phyloP scores from a whole-genome alignment of 148 eudicot species.

The Amaranthus palmeri region DNA sequence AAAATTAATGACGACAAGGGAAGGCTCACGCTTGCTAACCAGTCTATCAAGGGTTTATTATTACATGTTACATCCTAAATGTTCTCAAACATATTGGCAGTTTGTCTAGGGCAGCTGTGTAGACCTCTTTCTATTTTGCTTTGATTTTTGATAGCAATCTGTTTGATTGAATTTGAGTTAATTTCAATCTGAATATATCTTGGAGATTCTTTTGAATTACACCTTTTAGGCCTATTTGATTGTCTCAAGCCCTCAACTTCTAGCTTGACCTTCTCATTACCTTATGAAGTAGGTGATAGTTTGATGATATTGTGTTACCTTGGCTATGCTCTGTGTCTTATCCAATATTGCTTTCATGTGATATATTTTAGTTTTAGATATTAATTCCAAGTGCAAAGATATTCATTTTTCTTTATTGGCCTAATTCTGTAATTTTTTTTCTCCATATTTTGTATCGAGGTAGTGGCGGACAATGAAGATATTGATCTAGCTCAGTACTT shows the following conservation, averaged over 20 bases:
- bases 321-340: not conserved
- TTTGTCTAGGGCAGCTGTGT: no score
- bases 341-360: not conserved
- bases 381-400: not conserved
- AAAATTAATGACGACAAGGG: no score
- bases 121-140: no score
- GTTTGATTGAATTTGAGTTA: no score
- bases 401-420: conserved; percentile 6
- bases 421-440: conserved; percentile 2
- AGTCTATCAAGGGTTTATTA: no score
- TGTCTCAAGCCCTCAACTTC: not conserved
- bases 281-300: not conserved
- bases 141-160: no score
- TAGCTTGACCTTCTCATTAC: not conserved
- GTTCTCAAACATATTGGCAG: no score
- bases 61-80: no score
- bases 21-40: no score
- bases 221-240: not conserved
- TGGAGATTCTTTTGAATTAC: not conserved
- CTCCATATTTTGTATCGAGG: conserved; percentile 19
- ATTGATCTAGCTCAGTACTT: conserved; percentile 53
- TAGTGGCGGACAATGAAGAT: conserved; percentile 62
- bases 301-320: not conserved
- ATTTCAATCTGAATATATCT: not conserved
- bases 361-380: not conserved